These are phyloP conservation scores for Starmerella stigmatis DNA, from an alignment of 805 yeast species.

Conservation along the genomic window DNA sequence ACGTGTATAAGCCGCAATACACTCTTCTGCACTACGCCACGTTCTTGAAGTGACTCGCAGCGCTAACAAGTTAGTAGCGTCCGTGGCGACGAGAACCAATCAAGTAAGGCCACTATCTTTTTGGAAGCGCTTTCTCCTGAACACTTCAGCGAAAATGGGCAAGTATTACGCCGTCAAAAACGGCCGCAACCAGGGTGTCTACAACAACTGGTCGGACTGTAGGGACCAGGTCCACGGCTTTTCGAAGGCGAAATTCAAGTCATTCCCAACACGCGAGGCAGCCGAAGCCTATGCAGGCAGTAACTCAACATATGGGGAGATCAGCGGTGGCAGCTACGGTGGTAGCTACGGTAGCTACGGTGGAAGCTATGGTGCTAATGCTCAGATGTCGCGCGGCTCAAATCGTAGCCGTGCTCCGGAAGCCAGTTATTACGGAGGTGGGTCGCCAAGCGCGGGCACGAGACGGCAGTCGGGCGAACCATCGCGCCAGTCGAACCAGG, in stretches of 20 bases:
- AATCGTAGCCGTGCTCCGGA: no score
- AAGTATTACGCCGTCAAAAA: constrained; percentile 45
- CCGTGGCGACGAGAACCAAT: no score
- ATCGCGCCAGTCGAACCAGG: no score
- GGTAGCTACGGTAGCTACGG: background rate
- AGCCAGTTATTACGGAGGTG: no score
- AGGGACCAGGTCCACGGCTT: constrained; percentile 43
- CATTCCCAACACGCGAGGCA: constrained; percentile 39
- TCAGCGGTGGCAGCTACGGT: background rate
- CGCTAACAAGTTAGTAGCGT: no score
- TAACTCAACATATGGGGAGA: no score
- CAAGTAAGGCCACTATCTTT: background rate
- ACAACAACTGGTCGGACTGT: constrained; percentile 44
- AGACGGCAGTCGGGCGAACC: no score
- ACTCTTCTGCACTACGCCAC: no score
- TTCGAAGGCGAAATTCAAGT: constrained; percentile 46
- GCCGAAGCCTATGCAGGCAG: constrained; percentile 37
- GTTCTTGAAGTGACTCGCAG: no score
- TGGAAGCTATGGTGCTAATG: background rate
- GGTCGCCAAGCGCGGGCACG: no score
- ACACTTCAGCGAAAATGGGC: background rate
- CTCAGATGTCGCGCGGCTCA: background rate
- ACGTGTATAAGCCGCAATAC: no score
- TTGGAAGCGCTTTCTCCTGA: background rate
- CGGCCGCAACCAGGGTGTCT: constrained; percentile 52